These are phyloP conservation scores for Neopestalotiopsis rosae DNA, from an alignment of 2,329 filamentous ascomycete genomes.

Conservation along the genomic window DNA sequence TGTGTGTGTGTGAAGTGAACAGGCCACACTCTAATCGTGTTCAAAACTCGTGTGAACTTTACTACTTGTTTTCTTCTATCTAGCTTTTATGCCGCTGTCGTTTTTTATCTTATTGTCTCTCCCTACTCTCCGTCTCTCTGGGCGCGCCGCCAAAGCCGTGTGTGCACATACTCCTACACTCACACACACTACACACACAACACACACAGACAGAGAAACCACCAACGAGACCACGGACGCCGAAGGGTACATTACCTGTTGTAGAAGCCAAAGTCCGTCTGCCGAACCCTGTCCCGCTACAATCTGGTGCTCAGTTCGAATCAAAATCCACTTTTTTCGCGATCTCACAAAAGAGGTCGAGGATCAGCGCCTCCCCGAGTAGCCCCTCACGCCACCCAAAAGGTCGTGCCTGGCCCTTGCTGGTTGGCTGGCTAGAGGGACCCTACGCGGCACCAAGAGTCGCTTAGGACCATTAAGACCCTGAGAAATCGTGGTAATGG, in stretches of 20 bases:
- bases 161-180: background rate
- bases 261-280: constrained; percentile 11
- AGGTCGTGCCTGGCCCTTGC: constrained; percentile 11
- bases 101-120: background rate
- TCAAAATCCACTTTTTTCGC: background rate
- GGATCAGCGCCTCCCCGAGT: background rate
- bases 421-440: constrained; percentile 16
- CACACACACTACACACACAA: no score
- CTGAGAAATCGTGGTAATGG: constrained; percentile 20
- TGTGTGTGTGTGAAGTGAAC: background rate
- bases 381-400: constrained; percentile 19
- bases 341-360: constrained; percentile 5
- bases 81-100: background rate
- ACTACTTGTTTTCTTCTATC: background rate
- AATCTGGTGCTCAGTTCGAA: background rate
- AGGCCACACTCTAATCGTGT: background rate
- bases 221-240: background rate
- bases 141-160: no score
- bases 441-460: constrained; percentile 16
- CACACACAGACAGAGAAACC: no score
- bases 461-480: constrained; percentile 26
- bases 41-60: background rate
- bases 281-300: constrained; percentile 6
- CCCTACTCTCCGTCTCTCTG: background rate
- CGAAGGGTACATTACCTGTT: constrained; percentile 7